phyloP scores from a whole-genome alignment of 495 filamentous ascomycete species.

The Recurvomyces mirabilis region DNA sequence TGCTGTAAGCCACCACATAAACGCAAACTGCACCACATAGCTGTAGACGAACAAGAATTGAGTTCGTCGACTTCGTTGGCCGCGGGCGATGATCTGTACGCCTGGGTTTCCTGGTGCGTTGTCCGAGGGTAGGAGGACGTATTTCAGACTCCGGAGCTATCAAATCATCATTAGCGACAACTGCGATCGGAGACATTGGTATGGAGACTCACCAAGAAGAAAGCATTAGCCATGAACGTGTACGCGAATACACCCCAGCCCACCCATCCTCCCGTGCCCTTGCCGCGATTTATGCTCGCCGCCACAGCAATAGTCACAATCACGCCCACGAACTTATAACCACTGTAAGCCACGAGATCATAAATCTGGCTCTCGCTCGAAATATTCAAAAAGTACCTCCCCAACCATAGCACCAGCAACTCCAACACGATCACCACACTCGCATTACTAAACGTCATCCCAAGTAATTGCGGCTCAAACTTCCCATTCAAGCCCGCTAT shows the following conservation, averaged over 20 bases:
- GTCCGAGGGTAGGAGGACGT: conserved; percentile 79
- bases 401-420: conserved; percentile 78
- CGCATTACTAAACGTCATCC: conserved; percentile 73
- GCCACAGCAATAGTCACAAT: conserved; percentile 73
- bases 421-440: conserved; percentile 74
- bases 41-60: conserved; percentile 95
- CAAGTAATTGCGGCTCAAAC: conserved; percentile 89
- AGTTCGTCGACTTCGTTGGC: conserved; percentile 77
- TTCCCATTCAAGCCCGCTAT: conserved; percentile 82
- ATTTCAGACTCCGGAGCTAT: conserved; percentile 85
- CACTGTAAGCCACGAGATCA: conserved; percentile 88
- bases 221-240: conserved; percentile 84
- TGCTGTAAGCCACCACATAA: conserved; percentile 80
- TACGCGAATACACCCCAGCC: conserved; percentile 84
- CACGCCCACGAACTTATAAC: conserved; percentile 97
- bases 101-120: conserved; percentile 53
- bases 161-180: not conserved
- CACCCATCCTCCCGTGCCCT: conserved; percentile 73
- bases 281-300: conserved; percentile 62
- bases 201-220: conserved; percentile 67
- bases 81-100: conserved; percentile 67
- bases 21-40: conserved; percentile 82
- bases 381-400: conserved; percentile 85
- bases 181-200: not conserved
- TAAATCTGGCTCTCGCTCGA: conserved; percentile 77